Evolutionary conservation across 257 asterid species (phyloP).

Genomic region (Scutellaria galericulata): DNA sequence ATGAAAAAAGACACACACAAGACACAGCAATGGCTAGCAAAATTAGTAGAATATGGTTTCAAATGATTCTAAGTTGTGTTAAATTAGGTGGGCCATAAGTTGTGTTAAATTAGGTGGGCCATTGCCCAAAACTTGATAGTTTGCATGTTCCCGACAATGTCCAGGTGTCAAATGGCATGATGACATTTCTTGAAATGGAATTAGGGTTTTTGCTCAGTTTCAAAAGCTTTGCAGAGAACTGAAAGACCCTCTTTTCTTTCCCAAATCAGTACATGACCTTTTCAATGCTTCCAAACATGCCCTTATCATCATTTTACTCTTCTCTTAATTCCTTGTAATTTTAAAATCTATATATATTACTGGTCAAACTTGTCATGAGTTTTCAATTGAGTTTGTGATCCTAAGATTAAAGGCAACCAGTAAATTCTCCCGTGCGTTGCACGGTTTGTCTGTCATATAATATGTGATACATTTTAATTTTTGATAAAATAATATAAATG

Average conservation of each 20-base stretch:
- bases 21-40: not conserved
- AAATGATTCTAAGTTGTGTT: constrained; percentile 42
- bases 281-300: constrained; percentile 43
- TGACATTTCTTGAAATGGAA: constrained; percentile 57
- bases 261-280: constrained; percentile 34
- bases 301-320: constrained; percentile 30
- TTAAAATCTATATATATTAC: not conserved
- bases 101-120: constrained; percentile 42
- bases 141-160: constrained; percentile 96
- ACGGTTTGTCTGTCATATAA: no score
- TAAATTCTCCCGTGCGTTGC: no score
- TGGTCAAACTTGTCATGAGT: not conserved
- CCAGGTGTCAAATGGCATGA: constrained; percentile 70
- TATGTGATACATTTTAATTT: no score
- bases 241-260: constrained; percentile 48
- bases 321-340: not conserved
- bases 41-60: constrained; percentile 8
- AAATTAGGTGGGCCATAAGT: constrained; percentile 41
- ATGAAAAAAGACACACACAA: not conserved
- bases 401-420: no score
- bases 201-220: constrained; percentile 42
- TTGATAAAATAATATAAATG: no score
- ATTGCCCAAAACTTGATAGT: constrained; percentile 63
- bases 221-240: constrained; percentile 45
- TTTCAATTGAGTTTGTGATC: no score